phyloP scores from a whole-genome alignment of 1,284 basidiomycete species.

The Polyporus tsugae region DNA sequence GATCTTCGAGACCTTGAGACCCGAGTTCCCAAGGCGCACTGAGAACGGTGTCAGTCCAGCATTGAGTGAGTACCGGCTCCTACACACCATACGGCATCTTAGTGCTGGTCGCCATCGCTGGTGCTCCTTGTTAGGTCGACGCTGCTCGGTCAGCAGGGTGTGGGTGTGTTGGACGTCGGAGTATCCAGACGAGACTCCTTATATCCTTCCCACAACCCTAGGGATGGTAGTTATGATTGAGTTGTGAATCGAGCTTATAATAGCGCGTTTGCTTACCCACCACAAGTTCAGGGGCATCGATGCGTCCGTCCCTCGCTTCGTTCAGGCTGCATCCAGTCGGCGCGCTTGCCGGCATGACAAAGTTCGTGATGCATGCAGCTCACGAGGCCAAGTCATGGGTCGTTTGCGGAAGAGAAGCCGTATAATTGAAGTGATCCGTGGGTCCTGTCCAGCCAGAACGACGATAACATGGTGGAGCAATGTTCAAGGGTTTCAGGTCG shows the following conservation, averaged over 20 bases:
- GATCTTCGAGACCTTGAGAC: conserved; percentile 53
- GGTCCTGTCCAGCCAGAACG: background rate
- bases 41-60: background rate
- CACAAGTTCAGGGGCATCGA: background rate
- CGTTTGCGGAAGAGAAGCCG: background rate
- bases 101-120: background rate
- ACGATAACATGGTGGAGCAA: background rate
- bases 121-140: background rate
- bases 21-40: conserved; percentile 55
- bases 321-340: background rate
- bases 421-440: background rate
- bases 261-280: background rate
- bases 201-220: background rate
- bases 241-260: background rate
- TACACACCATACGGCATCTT: conserved; percentile 17
- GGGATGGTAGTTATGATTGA: no score
- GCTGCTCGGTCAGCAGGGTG: background rate
- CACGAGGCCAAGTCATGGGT: background rate
- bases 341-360: background rate
- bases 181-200: background rate
- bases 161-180: background rate
- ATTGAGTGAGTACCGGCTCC: no score
- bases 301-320: background rate
- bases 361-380: background rate
- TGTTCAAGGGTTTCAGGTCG: no score